These are phyloP conservation scores for Russula olivacea DNA, from an alignment of 768 basidiomycete genomes.

Conservation along the genomic window DNA sequence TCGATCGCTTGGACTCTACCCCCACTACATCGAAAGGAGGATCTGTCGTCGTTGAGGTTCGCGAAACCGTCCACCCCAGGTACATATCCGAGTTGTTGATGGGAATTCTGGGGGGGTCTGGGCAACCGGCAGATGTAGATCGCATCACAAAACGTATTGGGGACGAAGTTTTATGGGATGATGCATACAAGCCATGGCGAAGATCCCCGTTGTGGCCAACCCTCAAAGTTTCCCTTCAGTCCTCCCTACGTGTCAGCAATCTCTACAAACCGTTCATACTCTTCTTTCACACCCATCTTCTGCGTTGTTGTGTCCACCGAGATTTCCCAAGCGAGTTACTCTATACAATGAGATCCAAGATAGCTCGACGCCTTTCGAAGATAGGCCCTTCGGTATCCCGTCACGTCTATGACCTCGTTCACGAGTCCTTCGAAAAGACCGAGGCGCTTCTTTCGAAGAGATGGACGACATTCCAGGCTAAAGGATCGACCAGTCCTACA, in stretches of 20 bases:
- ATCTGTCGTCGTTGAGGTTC: slow-evolving; percentile 29
- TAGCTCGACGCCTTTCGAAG: slow-evolving; percentile 2
- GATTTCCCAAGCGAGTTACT: slow-evolving; percentile 3
- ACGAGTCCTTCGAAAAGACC: background rate
- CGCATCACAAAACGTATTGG: slow-evolving; percentile 39
- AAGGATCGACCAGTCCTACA: too few relatives aligned
- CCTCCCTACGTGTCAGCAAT: slow-evolving; percentile 18
- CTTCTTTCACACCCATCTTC: background rate
- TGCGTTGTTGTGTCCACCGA: background rate
- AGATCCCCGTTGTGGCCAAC: slow-evolving; percentile 41
- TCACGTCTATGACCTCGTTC: background rate
- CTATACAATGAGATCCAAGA: slow-evolving; percentile 1
- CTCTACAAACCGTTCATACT: slow-evolving; percentile 4
- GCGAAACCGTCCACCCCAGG: slow-evolving; percentile 39
- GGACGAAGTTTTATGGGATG: slow-evolving; percentile 43
- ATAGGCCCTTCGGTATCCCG: background rate
- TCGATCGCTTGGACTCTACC: slow-evolving; percentile 32
- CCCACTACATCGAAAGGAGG: slow-evolving; percentile 34
- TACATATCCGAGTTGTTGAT: slow-evolving; percentile 46
- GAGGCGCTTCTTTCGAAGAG: background rate
- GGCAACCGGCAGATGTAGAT: slow-evolving; percentile 29
- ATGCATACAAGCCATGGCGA: slow-evolving; percentile 27
- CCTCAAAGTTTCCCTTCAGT: slow-evolving; percentile 40
- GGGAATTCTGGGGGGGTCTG: slow-evolving; percentile 39
- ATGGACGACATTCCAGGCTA: background rate